phyloP scores from a whole-genome alignment of 208 protist genomes.

The Acanthamoeba sp. region DNA sequence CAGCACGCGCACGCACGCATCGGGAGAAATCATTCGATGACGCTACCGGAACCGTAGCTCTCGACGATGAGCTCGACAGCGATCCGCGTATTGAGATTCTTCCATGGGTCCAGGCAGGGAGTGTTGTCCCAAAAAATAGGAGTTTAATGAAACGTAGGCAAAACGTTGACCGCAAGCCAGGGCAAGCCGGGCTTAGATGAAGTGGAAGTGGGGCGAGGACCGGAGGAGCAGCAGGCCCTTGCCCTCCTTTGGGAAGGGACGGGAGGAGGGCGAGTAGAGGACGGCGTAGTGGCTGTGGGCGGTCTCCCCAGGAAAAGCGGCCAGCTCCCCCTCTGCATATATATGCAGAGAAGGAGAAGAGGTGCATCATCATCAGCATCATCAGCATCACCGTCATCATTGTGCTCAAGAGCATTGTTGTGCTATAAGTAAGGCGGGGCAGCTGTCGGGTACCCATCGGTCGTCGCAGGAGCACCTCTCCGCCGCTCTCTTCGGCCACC shows the following conservation, averaged over 20 bases:
- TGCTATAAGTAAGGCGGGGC: background rate
- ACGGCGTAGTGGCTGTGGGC: background rate
- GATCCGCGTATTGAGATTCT: too few relatives aligned
- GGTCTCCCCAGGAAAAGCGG: background rate
- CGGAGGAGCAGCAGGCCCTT: background rate
- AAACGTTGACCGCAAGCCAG: too few relatives aligned
- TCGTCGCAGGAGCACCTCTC: background rate
- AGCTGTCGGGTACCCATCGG: background rate
- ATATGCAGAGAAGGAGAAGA: background rate
- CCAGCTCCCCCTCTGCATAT: background rate
- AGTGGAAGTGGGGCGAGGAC: background rate
- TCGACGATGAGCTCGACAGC: too few relatives aligned
- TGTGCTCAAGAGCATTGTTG: background rate
- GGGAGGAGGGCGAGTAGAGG: background rate
- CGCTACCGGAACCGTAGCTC: too few relatives aligned
- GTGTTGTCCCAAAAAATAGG: too few relatives aligned
- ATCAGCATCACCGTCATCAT: background rate
- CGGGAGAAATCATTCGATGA: too few relatives aligned
- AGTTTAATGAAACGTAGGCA: too few relatives aligned
- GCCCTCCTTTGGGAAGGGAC: background rate
- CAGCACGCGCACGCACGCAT: too few relatives aligned
- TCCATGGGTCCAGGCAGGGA: too few relatives aligned
- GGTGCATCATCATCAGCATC: background rate
- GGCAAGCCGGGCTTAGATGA: background rate
- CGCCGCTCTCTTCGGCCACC: background rate